These are phyloP conservation scores for Arabidopsis arenosa DNA, from an alignment of 345 rosid species.

Conservation along the genomic window DNA sequence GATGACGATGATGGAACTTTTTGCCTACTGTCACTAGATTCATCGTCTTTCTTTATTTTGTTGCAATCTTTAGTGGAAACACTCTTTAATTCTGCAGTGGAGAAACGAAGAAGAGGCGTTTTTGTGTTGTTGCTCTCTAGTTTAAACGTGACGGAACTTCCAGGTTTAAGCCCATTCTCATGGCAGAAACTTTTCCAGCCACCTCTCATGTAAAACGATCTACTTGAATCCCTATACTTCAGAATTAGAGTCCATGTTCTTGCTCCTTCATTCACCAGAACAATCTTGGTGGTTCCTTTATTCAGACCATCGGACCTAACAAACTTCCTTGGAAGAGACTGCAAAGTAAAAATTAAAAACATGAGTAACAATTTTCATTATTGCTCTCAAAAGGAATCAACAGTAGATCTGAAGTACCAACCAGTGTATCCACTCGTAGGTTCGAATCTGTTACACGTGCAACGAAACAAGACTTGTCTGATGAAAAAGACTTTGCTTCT, in stretches of 20 bases:
- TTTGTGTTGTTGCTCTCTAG: neutral
- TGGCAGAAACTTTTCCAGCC: conserved; percentile 30
- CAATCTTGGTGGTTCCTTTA: conserved; percentile 1
- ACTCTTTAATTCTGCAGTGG: neutral
- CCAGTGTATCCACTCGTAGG: neutral
- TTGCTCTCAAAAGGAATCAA: neutral
- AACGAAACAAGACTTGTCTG: conserved; percentile 4
- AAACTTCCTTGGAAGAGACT: neutral
- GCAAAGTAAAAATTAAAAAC: neutral
- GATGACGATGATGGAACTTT: neutral
- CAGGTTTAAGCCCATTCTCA: conserved; percentile 7
- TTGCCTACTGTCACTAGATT: neutral
- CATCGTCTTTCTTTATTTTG: neutral
- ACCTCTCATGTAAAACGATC: neutral
- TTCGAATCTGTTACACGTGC: neutral
- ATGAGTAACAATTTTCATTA: neutral
- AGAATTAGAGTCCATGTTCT: neutral
- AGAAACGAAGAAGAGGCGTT: conserved; percentile 1
- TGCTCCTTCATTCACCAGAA: neutral
- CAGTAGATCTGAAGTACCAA: neutral
- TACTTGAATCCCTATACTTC: neutral
- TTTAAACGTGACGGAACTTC: neutral
- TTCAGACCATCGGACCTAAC: neutral
- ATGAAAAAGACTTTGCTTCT: neutral
- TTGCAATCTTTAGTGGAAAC: neutral